Evolutionary conservation across 2,329 filamentous ascomycete species (phyloP).

Genomic region (Calonectria montana): DNA sequence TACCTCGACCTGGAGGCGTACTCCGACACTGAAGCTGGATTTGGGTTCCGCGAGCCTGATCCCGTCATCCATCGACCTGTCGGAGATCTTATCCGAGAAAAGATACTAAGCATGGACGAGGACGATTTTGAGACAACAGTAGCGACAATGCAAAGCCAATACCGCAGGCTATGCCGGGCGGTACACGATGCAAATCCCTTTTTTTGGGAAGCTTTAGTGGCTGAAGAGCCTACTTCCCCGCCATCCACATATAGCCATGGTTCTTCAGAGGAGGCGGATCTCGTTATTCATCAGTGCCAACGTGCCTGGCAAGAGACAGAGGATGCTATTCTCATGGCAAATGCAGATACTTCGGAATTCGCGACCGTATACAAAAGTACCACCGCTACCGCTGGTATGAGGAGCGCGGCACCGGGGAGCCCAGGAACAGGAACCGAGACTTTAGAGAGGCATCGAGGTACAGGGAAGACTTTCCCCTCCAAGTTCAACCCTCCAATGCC

Average conservation of each 20-base stretch:
- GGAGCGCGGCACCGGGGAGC: not conserved
- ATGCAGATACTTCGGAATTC: not conserved
- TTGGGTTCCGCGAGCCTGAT: not conserved
- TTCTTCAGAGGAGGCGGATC: constrained; percentile 18
- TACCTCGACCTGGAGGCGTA: constrained; percentile 14
- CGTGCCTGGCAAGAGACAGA: constrained; percentile 18
- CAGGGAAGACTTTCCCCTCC: constrained; percentile 14
- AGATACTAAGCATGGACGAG: not conserved
- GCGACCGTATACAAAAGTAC: not conserved
- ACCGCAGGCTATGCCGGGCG: not conserved
- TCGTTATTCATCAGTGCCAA: constrained; percentile 12
- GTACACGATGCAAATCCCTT: constrained; percentile 9
- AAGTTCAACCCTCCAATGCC: not conserved
- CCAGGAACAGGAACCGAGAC: not conserved
- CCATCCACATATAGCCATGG: not conserved
- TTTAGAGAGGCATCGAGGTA: not conserved
- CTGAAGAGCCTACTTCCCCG: not conserved
- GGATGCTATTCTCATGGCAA: constrained; percentile 5
- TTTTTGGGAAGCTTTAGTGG: constrained; percentile 19
- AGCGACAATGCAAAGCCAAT: not conserved
- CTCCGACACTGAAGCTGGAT: not conserved
- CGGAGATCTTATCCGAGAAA: constrained; percentile 1
- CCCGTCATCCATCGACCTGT: not conserved
- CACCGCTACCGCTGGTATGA: not conserved
- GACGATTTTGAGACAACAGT: not conserved